Base-by-base conservation (phyloP, 1,284 basidiomycete genomes). In the Kwoniella shivajii region DNA sequence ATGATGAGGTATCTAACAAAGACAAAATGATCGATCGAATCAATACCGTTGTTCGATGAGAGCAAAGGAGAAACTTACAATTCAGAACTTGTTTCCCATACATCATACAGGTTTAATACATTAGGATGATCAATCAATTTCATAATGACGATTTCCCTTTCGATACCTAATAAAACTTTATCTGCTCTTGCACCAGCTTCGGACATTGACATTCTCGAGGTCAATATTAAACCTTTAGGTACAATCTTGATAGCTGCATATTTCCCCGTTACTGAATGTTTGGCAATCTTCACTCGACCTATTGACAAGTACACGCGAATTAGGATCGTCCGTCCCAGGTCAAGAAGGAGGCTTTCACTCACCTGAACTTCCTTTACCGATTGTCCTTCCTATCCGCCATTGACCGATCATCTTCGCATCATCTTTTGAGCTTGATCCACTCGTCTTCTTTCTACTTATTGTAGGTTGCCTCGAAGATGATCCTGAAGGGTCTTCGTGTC, bases 71-170 rank as follows among this genome's bases (percentile, higher is more conserved):
- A 18, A 26, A 66, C 72, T 50, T 53, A 76, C 72, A 77, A 65
- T 45, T 77, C 75, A 16, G 64, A 55, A 29, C 63, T 67, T 1
- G 75, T 96, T 80, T 99, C 94, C 89, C 92, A 98, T 59, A 99
- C 95, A 73, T 99, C 95, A 80, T 94, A 95, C 49, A 99, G 84
- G 50, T 87, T 88, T 80, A 96, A 84, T 62, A 99, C 86, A 77
- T 97, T 97, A 2, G 95, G 94, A 74, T 99, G 95, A 68, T 96
- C 90, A 70, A 99, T 90, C 59, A 99, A 87, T 78, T 98, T 98
- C 95, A 99, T 98, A 76, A 99, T 90, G 67, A 98, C 92, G 60
- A 99, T 98, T 79, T 99, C 96, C 63, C 94, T 86, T 78, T 98
- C 93, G 64, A 98, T 88, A 43, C 88, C 87, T 44, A 91, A 84